Conservation (phyloP, 805 yeast genomes). For the Cyberlindnera suaveolens region DNA sequence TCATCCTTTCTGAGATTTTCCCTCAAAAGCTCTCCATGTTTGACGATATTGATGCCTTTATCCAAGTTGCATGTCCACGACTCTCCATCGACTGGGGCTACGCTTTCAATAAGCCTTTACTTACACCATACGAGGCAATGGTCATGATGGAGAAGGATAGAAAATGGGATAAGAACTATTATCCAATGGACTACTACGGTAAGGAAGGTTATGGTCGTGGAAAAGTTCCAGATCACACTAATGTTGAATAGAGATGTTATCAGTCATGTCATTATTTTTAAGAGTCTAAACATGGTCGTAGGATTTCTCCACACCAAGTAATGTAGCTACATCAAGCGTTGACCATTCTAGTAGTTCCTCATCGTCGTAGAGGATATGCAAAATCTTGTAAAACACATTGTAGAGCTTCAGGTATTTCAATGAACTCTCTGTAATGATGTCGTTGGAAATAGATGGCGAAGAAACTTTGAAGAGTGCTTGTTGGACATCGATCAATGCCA, state of each 20-base stretch:
- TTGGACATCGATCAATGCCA: conserved; percentile 55
- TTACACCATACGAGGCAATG: conserved; percentile 96
- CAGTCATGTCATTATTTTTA: neutral
- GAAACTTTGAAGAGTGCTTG: conserved; percentile 51
- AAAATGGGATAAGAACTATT: conserved; percentile 55
- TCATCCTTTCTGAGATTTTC: conserved; percentile 85
- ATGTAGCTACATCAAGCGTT: conserved; percentile 54
- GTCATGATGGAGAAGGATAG: conserved; percentile 73
- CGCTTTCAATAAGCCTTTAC: conserved; percentile 84
- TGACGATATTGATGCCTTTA: conserved; percentile 89
- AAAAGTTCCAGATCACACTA: conserved; percentile 44
- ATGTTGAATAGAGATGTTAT: conserved; percentile 2
- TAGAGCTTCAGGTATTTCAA: conserved; percentile 39
- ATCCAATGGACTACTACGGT: conserved; percentile 95
- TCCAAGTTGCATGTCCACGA: conserved; percentile 97
- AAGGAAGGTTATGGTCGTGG: conserved; percentile 92
- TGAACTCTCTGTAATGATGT: conserved; percentile 45
- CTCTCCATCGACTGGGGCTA: conserved; percentile 98
- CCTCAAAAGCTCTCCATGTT: conserved; percentile 90
- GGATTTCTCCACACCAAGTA: conserved; percentile 57
- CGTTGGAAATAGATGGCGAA: conserved; percentile 57
- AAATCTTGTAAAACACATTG: conserved; percentile 29
- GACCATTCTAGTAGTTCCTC: conserved; percentile 43
- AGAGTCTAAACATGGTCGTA: conserved; percentile 5
- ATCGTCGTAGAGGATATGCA: conserved; percentile 30